A percentile compares a stretch with the other conserved stretches of the same genome.
These are phyloP conservation scores for Anacardium occidentale DNA, from an alignment of 345 rosid species.

Conservation along the genomic window DNA sequence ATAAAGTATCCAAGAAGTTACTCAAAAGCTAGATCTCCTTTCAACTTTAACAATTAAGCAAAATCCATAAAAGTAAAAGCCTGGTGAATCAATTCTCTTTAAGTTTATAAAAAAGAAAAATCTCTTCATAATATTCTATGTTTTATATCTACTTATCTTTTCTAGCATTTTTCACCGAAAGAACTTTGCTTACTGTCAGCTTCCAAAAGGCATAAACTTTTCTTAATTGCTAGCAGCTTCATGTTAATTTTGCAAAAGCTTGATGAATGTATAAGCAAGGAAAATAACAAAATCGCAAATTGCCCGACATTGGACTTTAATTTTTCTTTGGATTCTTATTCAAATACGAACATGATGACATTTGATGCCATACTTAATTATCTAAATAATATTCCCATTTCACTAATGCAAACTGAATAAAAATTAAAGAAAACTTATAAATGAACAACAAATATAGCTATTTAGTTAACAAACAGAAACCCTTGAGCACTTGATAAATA, in stretches of 20 bases:
- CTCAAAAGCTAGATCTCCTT: neutral
- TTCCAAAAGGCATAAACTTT: neutral
- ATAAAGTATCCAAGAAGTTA: too few species aligned
- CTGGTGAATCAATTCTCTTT: neutral
- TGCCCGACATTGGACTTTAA: neutral
- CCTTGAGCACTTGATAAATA: too few species aligned
- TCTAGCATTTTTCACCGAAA: neutral
- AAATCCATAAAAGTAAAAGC: neutral
- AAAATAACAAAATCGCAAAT: neutral
- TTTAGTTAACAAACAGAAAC: too few species aligned
- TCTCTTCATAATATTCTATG: neutral
- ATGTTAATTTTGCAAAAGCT: neutral
- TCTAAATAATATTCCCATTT: too few species aligned
- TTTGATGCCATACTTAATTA: too few species aligned
- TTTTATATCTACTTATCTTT: neutral
- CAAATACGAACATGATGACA: neutral
- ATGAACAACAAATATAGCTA: too few species aligned
- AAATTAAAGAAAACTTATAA: too few species aligned
- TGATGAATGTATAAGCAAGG: neutral
- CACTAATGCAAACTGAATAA: too few species aligned
- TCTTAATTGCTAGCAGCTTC: neutral
- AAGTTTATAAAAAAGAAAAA: too few species aligned
- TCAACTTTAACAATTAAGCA: neutral
- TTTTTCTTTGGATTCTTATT: slow-evolving; percentile 17
- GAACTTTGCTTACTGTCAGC: neutral